These are phyloP conservation scores for Exserohilum turcica DNA, from an alignment of 2,329 filamentous ascomycete genomes.

Conservation along the genomic window DNA sequence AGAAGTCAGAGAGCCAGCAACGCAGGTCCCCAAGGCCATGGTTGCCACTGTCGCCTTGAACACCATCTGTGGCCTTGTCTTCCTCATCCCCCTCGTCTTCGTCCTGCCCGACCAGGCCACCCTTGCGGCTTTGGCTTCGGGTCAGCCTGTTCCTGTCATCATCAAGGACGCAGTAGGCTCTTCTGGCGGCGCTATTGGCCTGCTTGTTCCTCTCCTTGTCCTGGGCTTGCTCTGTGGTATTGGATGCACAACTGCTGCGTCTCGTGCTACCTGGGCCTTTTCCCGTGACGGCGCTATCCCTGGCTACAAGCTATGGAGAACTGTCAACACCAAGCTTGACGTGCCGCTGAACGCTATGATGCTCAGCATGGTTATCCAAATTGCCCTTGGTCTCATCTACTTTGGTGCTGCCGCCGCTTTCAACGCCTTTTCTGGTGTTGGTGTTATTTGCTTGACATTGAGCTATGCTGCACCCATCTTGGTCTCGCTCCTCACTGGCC, in stretches of 20 bases:
- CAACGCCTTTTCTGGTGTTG: conserved; percentile 72
- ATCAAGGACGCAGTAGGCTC: conserved; percentile 66
- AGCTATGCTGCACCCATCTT: conserved; percentile 71
- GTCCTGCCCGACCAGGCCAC: conserved; percentile 67
- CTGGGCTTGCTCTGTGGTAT: conserved; percentile 70
- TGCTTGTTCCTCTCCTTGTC: conserved; percentile 68
- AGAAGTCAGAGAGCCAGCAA: conserved; percentile 68
- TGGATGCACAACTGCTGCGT: conserved; percentile 71
- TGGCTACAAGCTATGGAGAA: conserved; percentile 63
- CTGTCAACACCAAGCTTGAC: conserved; percentile 66
- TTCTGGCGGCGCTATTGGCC: conserved; percentile 64
- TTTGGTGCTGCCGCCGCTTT: conserved; percentile 73
- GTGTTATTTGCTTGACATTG: conserved; percentile 71
- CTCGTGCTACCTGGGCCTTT: conserved; percentile 72
- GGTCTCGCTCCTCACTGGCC: conserved; percentile 65
- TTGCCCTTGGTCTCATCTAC: conserved; percentile 69
- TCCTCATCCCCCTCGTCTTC: conserved; percentile 71
- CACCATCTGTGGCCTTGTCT: conserved; percentile 68
- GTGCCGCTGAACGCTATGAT: conserved; percentile 75
- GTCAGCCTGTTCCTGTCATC: conserved; percentile 69
- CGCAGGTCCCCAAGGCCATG: conserved; percentile 75
- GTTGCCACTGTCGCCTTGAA: conserved; percentile 70
- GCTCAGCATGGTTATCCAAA: conserved; percentile 69
- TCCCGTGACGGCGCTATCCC: conserved; percentile 73
- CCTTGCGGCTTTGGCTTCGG: conserved; percentile 60